Conservation (phyloP, 2,329 filamentous ascomycete species). For the Xylariales sp. region DNA sequence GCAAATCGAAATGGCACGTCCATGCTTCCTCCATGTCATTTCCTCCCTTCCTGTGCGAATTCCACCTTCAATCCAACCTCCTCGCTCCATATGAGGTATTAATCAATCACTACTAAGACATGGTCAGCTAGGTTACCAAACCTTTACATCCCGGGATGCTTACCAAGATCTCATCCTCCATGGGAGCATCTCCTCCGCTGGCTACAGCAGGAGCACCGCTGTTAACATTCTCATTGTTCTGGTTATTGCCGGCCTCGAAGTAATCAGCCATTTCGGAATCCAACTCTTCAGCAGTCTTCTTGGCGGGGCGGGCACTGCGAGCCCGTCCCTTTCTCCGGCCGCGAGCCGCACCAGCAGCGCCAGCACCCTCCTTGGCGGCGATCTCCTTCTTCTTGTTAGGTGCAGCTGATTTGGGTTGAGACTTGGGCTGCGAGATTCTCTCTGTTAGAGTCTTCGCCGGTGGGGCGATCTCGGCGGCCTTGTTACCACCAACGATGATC, state of each 20-base stretch:
- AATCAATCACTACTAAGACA: too few relatives aligned
- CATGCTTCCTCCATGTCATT: too few relatives aligned
- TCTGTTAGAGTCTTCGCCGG: constrained; percentile 71
- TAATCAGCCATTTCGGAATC: constrained; percentile 98
- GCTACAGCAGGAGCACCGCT: constrained; percentile 43
- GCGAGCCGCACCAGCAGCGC: constrained; percentile 35
- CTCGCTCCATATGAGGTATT: too few relatives aligned
- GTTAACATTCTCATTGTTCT: constrained; percentile 41
- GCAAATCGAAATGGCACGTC: too few relatives aligned
- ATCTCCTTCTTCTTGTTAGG: constrained; percentile 61
- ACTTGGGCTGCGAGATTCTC: constrained; percentile 70
- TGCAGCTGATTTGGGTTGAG: constrained; percentile 78
- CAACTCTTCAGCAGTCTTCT: constrained; percentile 94
- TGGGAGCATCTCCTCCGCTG: constrained; percentile 51
- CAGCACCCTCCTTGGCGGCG: constrained; percentile 38
- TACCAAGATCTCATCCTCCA: constrained; percentile 60
- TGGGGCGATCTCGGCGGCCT: constrained; percentile 63
- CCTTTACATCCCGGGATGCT: too few relatives aligned
- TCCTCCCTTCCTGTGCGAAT: too few relatives aligned
- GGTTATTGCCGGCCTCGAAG: constrained; percentile 54
- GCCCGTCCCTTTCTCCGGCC: constrained; percentile 44
- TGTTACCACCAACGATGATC: constrained; percentile 76
- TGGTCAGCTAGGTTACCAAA: too few relatives aligned
- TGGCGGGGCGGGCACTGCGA: constrained; percentile 60
- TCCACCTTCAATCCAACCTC: too few relatives aligned